These are phyloP conservation scores for Lipomyces yamadae DNA, from an alignment of 805 yeast species.

Conservation along the genomic window DNA sequence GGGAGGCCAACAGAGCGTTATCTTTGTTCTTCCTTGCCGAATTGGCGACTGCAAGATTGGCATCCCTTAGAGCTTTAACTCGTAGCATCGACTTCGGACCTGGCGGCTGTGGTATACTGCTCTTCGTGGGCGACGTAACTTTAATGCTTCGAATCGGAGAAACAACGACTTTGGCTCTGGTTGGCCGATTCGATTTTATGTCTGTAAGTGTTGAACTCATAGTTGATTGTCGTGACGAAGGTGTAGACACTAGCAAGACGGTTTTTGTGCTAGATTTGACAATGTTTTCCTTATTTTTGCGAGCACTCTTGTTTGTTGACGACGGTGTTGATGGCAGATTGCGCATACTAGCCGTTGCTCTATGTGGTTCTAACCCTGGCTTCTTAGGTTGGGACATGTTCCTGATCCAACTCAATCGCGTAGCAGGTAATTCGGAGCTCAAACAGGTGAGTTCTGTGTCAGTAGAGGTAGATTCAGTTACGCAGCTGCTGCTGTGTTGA, in stretches of 20 bases:
- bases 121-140: slow-evolving; percentile 11
- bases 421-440: not conserved
- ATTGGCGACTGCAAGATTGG: slow-evolving; percentile 22
- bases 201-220: not conserved
- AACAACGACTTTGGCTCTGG: not conserved
- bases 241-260: slow-evolving; percentile 9
- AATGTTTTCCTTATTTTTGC: not conserved
- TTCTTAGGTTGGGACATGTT: not conserved
- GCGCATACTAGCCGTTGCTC: not conserved
- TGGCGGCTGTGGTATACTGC: slow-evolving; percentile 20
- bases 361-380: not conserved
- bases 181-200: not conserved
- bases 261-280: slow-evolving; percentile 1
- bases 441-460: not conserved
- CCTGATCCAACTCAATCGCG: not conserved
- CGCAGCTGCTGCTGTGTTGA: not conserved
- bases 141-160: not conserved
- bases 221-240: slow-evolving; percentile 5
- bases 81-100: slow-evolving; percentile 17
- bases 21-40: slow-evolving; percentile 16
- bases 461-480: not conserved
- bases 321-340: slow-evolving; percentile 12
- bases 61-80: slow-evolving; percentile 31
- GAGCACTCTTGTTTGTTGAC: not conserved
- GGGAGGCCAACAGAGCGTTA: slow-evolving; percentile 13